Evolutionary conservation across 495 filamentous ascomycete genomes (phyloP).

Genomic region (Hypoxylon fuscum): DNA sequence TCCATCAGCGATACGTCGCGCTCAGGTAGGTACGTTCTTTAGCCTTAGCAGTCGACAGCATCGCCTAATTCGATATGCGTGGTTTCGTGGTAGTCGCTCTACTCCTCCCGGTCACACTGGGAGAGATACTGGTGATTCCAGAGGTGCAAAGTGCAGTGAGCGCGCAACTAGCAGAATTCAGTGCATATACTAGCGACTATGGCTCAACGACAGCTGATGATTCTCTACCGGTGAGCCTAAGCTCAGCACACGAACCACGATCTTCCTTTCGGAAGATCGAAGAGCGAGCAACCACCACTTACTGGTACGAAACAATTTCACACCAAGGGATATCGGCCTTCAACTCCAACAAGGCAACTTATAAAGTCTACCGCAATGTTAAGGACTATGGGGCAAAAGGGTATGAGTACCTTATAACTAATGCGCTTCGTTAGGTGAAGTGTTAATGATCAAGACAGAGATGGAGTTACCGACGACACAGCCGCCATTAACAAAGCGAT

Average conservation of each 20-base stretch:
- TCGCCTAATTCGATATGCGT: slow-evolving; percentile 30
- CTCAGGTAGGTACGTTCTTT: background rate
- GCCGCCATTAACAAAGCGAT: slow-evolving; percentile 85
- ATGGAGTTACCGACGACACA: slow-evolving; percentile 83
- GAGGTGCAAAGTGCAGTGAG: slow-evolving; percentile 34
- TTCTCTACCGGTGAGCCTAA: background rate
- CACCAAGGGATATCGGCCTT: slow-evolving; percentile 59
- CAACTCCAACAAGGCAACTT: slow-evolving; percentile 45
- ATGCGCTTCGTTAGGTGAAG: background rate
- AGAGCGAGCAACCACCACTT: slow-evolving; percentile 35
- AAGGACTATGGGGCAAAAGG: slow-evolving; percentile 65
- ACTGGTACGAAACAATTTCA: slow-evolving; percentile 58
- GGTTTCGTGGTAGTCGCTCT: slow-evolving; percentile 16
- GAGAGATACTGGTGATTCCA: slow-evolving; percentile 34
- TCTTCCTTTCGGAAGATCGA: slow-evolving; percentile 12
- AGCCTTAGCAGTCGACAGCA: background rate
- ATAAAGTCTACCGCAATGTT: slow-evolving; percentile 66
- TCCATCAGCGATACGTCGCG: background rate
- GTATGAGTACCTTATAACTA: slow-evolving; percentile 30
- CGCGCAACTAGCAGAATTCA: slow-evolving; percentile 35
- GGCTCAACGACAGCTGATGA: slow-evolving; percentile 15
- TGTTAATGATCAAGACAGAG: slow-evolving; percentile 43
- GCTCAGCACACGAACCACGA: slow-evolving; percentile 1
- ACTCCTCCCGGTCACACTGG: slow-evolving; percentile 26
- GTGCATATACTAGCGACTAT: slow-evolving; percentile 21